Conservation (phyloP, 306 rosid species). For the Datisca glomerata region DNA sequence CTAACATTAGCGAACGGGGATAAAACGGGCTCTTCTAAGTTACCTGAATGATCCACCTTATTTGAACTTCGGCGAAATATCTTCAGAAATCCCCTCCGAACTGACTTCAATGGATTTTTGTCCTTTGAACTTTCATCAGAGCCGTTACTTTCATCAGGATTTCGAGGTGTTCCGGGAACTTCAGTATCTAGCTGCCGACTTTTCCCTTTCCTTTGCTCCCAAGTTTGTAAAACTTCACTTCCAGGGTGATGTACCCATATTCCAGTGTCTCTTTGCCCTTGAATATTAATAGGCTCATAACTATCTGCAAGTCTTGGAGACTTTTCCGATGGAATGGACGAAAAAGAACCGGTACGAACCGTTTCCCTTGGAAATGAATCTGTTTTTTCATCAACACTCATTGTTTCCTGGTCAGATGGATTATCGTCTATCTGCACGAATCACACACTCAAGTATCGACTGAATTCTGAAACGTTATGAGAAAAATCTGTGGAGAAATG, state of each 20-base stretch:
- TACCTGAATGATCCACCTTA: slow-evolving; percentile 17
- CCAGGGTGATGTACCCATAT: slow-evolving; percentile 87
- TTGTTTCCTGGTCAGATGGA: slow-evolving; percentile 25
- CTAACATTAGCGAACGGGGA: slow-evolving; percentile 37
- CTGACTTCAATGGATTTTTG: slow-evolving; percentile 23
- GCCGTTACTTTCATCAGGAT: too few relatives aligned
- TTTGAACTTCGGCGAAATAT: slow-evolving; percentile 38
- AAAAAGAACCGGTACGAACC: slow-evolving; percentile 26
- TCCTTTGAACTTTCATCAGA: too few relatives aligned
- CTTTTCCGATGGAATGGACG: slow-evolving; percentile 36
- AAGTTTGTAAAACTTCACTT: slow-evolving; percentile 49
- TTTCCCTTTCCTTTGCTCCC: slow-evolving; percentile 76
- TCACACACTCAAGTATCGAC: too few relatives aligned
- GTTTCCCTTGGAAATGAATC: too few relatives aligned
- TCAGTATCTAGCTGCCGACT: slow-evolving; percentile 42
- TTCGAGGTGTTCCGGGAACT: slow-evolving; percentile 33
- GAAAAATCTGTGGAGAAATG: not conserved
- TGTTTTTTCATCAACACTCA: too few relatives aligned
- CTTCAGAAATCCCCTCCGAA: slow-evolving; percentile 44
- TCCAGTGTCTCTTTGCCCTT: slow-evolving; percentile 66
- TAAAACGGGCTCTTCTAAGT: slow-evolving; percentile 15
- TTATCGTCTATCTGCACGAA: slow-evolving; percentile 33
- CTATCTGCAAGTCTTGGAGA: slow-evolving; percentile 40
- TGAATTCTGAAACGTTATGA: not conserved
- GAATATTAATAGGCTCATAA: slow-evolving; percentile 55